Conservation (phyloP, 2,329 filamentous ascomycete species). For the Nothomitra cinnamomea region DNA sequence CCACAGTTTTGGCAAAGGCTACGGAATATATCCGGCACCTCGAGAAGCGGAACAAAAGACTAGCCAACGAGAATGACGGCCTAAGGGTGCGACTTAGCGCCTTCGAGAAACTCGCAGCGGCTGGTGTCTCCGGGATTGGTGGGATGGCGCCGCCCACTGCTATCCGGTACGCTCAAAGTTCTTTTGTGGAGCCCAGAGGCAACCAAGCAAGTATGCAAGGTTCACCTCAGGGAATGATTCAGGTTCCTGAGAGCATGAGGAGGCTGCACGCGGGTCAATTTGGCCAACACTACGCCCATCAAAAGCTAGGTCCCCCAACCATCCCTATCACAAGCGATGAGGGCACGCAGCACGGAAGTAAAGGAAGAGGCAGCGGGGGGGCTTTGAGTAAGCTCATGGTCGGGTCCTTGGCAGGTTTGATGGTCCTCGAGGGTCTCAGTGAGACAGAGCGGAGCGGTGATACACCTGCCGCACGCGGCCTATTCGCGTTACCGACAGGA, state of each 20-base stretch:
- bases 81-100: conserved; percentile 56
- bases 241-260: conserved; percentile 24
- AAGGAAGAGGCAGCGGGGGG: conserved; percentile 28
- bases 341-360: conserved; percentile 17
- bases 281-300: conserved; percentile 21
- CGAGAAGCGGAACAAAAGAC: conserved; percentile 72
- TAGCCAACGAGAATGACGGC: conserved; percentile 63
- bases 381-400: conserved; percentile 70
- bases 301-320: conserved; percentile 17
- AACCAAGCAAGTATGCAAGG: neutral
- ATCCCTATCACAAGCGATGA: neutral
- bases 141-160: conserved; percentile 20
- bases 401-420: conserved; percentile 76
- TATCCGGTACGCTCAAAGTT: conserved; percentile 4
- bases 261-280: conserved; percentile 22
- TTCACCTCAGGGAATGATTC: conserved; percentile 9
- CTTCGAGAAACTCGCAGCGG: conserved; percentile 54
- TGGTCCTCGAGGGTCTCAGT: conserved; percentile 74
- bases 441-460: conserved; percentile 31
- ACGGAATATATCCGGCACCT: conserved; percentile 92
- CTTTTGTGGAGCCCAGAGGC: neutral
- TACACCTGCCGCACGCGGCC: conserved; percentile 15
- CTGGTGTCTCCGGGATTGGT: conserved; percentile 23
- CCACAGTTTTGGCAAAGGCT: conserved; percentile 88
- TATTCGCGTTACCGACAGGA: conserved; percentile 16